Percentiles rank a stretch among this genome's conserved stretches.
Conservation (phyloP, 2,329 filamentous ascomycete species). For the Pseudogymnoascus sp. region DNA sequence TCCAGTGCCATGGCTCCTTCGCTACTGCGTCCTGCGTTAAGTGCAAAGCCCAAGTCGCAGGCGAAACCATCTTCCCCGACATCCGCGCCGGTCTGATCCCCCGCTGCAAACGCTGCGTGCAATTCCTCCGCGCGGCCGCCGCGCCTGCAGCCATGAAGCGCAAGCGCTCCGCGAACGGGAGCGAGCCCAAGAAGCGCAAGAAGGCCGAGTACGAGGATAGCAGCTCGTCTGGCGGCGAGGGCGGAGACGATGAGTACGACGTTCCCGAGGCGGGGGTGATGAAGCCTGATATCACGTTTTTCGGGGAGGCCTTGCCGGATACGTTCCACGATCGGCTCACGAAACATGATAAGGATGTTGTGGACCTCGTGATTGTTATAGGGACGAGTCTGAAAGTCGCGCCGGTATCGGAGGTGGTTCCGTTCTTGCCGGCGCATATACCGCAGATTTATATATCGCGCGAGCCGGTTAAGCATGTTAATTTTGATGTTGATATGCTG, state of each 20-base stretch:
- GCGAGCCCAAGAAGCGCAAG: slow-evolving; percentile 30
- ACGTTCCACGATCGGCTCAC: slow-evolving; percentile 74
- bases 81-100: slow-evolving; percentile 71
- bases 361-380: slow-evolving; percentile 90
- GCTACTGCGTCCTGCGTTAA: slow-evolving; percentile 83
- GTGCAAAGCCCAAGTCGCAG: slow-evolving; percentile 65
- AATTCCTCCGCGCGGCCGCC: slow-evolving; percentile 41
- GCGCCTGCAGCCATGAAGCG: slow-evolving; percentile 47
- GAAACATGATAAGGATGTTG: slow-evolving; percentile 69
- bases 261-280: slow-evolving; percentile 69
- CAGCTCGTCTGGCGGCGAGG: slow-evolving; percentile 33
- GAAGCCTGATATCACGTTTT: slow-evolving; percentile 98
- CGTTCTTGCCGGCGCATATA: slow-evolving; percentile 66
- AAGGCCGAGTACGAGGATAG: slow-evolving; percentile 19
- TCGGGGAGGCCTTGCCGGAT: slow-evolving; percentile 81
- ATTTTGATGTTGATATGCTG: slow-evolving; percentile 94
- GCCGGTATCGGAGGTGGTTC: slow-evolving; percentile 85
- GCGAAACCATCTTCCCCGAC: slow-evolving; percentile 70
- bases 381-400: slow-evolving; percentile 94
- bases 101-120: slow-evolving; percentile 63
- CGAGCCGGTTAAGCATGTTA: slow-evolving; percentile 76
- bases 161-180: slow-evolving; percentile 45
- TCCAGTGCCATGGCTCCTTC: slow-evolving; percentile 96
- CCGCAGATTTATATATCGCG: slow-evolving; percentile 88
- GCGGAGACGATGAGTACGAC: slow-evolving; percentile 47